phyloP scores from a whole-genome alignment of 1,284 basidiomycete species.

The Sphaerobolus stellatus region DNA sequence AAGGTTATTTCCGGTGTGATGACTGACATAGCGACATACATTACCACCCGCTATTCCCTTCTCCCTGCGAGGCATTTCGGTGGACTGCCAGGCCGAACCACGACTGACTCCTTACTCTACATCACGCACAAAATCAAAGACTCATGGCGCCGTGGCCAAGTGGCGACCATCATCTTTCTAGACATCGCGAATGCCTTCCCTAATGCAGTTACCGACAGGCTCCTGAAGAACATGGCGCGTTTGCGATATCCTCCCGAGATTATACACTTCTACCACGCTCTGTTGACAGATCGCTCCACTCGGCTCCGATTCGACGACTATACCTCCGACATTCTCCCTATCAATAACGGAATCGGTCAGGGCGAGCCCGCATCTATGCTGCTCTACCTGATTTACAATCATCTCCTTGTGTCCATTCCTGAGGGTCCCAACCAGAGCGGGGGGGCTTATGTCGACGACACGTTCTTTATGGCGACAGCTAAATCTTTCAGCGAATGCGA shows the following conservation, averaged over 20 bases:
- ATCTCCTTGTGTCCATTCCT: no score
- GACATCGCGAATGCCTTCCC: conserved; percentile 12
- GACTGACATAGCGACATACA: not conserved
- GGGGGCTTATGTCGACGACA: no score
- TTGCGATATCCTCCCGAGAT: not conserved
- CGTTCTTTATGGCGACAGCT: no score
- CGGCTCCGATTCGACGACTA: conserved; percentile 5
- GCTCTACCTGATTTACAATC: conserved; percentile 9
- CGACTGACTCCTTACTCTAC: conserved; percentile 12
- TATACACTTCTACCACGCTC: not conserved
- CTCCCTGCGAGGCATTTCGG: conserved; percentile 12
- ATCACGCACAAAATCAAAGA: conserved; percentile 1
- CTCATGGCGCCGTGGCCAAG: conserved; percentile 3
- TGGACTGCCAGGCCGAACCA: conserved; percentile 12
- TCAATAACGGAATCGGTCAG: conserved; percentile 6
- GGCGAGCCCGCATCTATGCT: conserved; percentile 12
- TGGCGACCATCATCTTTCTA: conserved; percentile 4
- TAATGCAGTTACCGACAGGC: not conserved
- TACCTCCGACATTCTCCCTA: not conserved
- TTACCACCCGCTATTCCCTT: not conserved
- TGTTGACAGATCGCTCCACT: conserved; percentile 1
- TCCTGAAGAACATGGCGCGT: conserved; percentile 2
- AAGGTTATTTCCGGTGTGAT: conserved; percentile 15
- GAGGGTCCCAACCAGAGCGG: no score
- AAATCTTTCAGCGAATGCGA: no score